Percentiles rank a stretch among this genome's conserved stretches.
Conservation (phyloP, 306 rosid species). For the Purshia tridentata region DNA sequence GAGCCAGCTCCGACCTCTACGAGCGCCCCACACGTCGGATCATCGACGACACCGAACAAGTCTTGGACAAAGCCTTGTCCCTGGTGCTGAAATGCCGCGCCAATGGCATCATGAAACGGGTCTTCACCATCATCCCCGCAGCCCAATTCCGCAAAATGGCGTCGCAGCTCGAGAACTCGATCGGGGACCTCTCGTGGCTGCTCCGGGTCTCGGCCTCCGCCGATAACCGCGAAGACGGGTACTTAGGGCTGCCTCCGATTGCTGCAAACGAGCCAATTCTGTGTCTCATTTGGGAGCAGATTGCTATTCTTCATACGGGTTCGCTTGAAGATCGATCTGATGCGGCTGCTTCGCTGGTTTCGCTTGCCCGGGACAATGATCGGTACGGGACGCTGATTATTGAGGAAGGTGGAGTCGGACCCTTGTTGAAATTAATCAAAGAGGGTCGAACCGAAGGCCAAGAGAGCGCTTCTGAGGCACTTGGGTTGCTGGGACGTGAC, state of each 20-base stretch:
- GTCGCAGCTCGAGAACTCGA: constrained; percentile 66
- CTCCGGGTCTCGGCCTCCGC: constrained; percentile 87
- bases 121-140: constrained; percentile 68
- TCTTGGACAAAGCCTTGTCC: constrained; percentile 57
- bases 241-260: constrained; percentile 77
- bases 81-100: constrained; percentile 63
- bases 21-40: constrained; percentile 84
- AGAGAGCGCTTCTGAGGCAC: constrained; percentile 67
- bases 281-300: constrained; percentile 84
- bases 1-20: constrained; percentile 84
- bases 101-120: constrained; percentile 72
- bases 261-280: constrained; percentile 86
- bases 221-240: constrained; percentile 47
- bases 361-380: constrained; percentile 60
- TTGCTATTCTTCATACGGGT: constrained; percentile 59
- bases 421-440: constrained; percentile 63
- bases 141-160: constrained; percentile 72
- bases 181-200: constrained; percentile 88
- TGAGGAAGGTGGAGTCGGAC: constrained; percentile 79
- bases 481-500: constrained; percentile 73
- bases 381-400: constrained; percentile 73
- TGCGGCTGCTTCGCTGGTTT: constrained; percentile 73
- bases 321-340: constrained; percentile 69
- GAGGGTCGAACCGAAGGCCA: constrained; percentile 79
- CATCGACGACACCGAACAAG: constrained; percentile 75